phyloP scores from a whole-genome alignment of 345 rosid species.

The Populus simonii region DNA sequence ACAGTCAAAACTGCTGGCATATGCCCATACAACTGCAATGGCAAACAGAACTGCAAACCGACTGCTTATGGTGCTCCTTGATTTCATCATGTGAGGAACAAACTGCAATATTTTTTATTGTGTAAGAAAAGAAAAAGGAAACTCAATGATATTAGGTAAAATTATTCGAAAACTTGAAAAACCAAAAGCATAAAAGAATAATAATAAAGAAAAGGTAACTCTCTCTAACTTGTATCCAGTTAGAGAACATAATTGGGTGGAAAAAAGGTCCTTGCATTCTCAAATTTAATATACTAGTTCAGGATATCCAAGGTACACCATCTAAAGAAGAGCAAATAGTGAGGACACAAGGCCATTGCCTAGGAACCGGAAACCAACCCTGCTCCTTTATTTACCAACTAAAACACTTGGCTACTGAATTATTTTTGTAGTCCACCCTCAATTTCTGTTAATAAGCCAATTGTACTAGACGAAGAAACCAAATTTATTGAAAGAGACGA shows the following conservation, averaged over 20 bases:
- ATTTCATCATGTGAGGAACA: slow-evolving; percentile 54
- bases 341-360: not conserved
- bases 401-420: too few species aligned
- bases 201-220: not conserved
- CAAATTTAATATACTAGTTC: not conserved
- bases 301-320: not conserved
- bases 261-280: not conserved
- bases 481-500: too few species aligned
- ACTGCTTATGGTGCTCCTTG: slow-evolving; percentile 35
- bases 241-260: not conserved
- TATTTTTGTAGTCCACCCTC: too few species aligned
- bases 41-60: slow-evolving; percentile 63
- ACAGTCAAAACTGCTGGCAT: slow-evolving; percentile 79
- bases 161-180: not conserved
- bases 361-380: not conserved
- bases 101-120: slow-evolving; percentile 40
- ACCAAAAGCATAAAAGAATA: not conserved
- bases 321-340: not conserved
- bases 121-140: not conserved
- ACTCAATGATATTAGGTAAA: not conserved
- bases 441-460: too few species aligned
- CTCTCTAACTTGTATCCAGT: not conserved
- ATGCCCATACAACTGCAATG: slow-evolving; percentile 58
- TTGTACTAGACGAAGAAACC: too few species aligned
- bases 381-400: not conserved